Evolutionary conservation across 345 rosid genomes (phyloP).

Genomic region (Streptanthus diversifolius): DNA sequence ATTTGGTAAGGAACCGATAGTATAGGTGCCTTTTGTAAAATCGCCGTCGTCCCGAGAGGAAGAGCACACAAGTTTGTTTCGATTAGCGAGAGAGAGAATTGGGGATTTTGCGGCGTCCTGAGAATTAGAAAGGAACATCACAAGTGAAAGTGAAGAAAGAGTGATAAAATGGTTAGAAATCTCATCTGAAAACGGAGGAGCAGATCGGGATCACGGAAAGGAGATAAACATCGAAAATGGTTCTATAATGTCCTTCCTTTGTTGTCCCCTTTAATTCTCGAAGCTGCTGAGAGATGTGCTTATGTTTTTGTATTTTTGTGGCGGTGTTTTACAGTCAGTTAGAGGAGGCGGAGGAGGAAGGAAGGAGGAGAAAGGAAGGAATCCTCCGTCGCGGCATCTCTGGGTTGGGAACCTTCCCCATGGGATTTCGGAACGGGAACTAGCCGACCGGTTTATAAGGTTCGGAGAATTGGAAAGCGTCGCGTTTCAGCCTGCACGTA

Average conservation of each 20-base stretch:
- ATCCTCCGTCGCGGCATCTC: conserved; percentile 83
- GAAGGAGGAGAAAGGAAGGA: conserved; percentile 33
- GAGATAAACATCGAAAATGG: background rate
- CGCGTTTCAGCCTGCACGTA: conserved; percentile 77
- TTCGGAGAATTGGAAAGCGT: conserved; percentile 80
- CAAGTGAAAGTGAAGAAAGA: background rate
- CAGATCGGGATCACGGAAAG: background rate
- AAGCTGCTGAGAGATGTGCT: background rate
- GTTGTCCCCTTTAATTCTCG: no score
- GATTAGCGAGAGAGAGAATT: background rate
- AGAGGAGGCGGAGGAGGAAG: conserved; percentile 43
- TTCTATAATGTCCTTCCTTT: background rate
- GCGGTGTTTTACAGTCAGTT: conserved; percentile 31
- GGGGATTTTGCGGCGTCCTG: background rate
- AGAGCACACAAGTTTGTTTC: background rate
- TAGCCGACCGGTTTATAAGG: conserved; percentile 46
- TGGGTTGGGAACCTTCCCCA: conserved; percentile 93
- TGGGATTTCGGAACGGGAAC: conserved; percentile 48
- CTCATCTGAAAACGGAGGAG: conserved; percentile 3
- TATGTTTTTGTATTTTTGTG: background rate
- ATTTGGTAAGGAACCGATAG: background rate
- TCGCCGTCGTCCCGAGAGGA: background rate
- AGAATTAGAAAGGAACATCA: background rate
- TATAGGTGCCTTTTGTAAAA: background rate
- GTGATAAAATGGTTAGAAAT: background rate